Percentiles rank a stretch among this genome's conserved stretches.
Conservation (phyloP, 2,329 filamentous ascomycete species). For the Penicillium sclerotiorum region DNA sequence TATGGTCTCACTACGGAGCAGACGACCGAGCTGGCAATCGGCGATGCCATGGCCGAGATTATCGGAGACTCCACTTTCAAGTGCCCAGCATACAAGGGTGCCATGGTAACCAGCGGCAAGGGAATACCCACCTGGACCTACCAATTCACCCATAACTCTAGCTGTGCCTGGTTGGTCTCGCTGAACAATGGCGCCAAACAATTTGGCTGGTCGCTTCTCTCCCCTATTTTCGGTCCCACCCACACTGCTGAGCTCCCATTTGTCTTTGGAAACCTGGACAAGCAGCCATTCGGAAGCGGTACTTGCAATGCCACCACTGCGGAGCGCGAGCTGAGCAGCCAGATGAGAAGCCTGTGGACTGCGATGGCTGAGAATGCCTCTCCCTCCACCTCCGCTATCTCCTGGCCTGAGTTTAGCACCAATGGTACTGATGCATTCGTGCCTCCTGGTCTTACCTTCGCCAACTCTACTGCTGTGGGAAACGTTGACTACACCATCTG, state of each 20-base stretch:
- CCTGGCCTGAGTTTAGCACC: conserved; percentile 20
- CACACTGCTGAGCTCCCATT: conserved; percentile 24
- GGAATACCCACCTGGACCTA: conserved; percentile 22
- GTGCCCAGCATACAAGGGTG: conserved; percentile 20
- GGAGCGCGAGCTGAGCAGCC: conserved; percentile 16
- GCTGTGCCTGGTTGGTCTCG: conserved; percentile 22
- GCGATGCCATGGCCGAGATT: conserved; percentile 18
- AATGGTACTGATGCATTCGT: too few relatives aligned
- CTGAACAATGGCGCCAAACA: not conserved
- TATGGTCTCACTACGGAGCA: too few relatives aligned
- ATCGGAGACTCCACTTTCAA: conserved; percentile 16
- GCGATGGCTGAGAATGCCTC: conserved; percentile 22
- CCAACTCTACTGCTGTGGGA: conserved; percentile 10
- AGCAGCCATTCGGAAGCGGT: not conserved
- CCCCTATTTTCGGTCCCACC: conserved; percentile 8
- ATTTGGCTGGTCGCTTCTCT: too few relatives aligned
- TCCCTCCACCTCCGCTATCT: conserved; percentile 15
- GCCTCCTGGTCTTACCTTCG: conserved; percentile 18
- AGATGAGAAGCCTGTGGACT: conserved; percentile 24
- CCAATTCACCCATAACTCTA: conserved; percentile 22
- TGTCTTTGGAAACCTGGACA: conserved; percentile 20
- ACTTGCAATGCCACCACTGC: conserved; percentile 15
- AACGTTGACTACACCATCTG: conserved; percentile 19
- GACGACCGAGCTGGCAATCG: not conserved
- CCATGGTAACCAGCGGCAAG: conserved; percentile 7